Conservation (phyloP, 768 basidiomycete genomes). For the Lentinula sp. region DNA sequence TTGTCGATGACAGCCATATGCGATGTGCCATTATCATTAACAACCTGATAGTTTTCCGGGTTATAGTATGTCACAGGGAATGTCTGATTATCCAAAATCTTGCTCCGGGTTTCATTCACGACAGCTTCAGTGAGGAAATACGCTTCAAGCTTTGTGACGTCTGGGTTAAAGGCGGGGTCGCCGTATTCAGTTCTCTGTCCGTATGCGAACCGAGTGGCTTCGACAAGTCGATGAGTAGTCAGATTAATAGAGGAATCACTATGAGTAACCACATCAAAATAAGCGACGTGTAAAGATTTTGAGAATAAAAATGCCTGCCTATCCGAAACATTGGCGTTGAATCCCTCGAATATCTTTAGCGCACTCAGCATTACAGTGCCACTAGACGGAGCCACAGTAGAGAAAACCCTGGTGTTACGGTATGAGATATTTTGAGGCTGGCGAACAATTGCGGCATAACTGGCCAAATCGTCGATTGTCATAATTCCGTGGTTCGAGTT, state of each 20-base stretch:
- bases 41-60: slow-evolving; percentile 19
- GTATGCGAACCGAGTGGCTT: slow-evolving; percentile 28
- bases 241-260: slow-evolving; percentile 21
- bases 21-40: slow-evolving; percentile 27
- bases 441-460: slow-evolving; percentile 15
- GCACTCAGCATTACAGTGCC: slow-evolving; percentile 28
- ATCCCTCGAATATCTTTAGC: slow-evolving; percentile 29
- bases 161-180: slow-evolving; percentile 30
- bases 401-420: slow-evolving; percentile 20
- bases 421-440: slow-evolving; percentile 20
- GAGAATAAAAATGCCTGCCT: background rate
- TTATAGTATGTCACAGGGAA: slow-evolving; percentile 23
- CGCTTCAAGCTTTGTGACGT: slow-evolving; percentile 26
- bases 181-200: slow-evolving; percentile 23
- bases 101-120: slow-evolving; percentile 17
- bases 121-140: slow-evolving; percentile 21
- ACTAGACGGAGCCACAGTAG: slow-evolving; percentile 30
- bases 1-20: slow-evolving; percentile 29
- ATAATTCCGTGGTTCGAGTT: slow-evolving; percentile 12
- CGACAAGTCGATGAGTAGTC: slow-evolving; percentile 26
- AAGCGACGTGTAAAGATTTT: background rate
- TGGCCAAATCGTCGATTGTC: slow-evolving; percentile 11
- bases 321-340: slow-evolving; percentile 13
- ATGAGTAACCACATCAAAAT: background rate
- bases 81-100: slow-evolving; percentile 22